phyloP scores from a whole-genome alignment of 179 eudicot species.

The Patellifolia procumbens region DNA sequence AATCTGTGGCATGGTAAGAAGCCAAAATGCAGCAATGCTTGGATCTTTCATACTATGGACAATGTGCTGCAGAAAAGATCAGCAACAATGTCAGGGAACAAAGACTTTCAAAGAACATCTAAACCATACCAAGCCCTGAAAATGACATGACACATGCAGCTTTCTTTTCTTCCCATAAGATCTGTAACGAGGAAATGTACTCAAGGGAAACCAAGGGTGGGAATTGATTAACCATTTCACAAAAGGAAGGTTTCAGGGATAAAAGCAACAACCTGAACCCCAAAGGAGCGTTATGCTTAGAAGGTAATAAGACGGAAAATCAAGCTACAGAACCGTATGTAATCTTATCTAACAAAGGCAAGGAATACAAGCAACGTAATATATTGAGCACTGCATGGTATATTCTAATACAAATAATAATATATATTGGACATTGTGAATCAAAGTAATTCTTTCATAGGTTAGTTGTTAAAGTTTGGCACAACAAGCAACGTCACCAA shows the following conservation, averaged over 20 bases:
- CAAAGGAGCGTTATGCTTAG: neutral
- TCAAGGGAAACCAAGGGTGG: neutral
- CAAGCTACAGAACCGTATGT: neutral
- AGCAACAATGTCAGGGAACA: conserved; percentile 18
- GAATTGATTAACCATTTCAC: too few relatives aligned
- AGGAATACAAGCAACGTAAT: neutral
- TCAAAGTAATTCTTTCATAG: neutral
- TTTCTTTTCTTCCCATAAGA: neutral
- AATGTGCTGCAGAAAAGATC: conserved; percentile 65
- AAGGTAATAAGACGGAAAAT: neutral
- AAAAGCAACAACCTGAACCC: neutral
- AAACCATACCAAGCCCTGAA: neutral
- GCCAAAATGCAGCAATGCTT: conserved; percentile 96
- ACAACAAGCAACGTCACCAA: neutral
- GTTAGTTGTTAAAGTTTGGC: neutral
- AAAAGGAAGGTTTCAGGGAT: neutral
- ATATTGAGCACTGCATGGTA: neutral
- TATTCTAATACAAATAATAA: neutral
- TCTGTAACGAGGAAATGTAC: neutral
- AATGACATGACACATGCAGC: neutral
- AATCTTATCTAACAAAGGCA: neutral
- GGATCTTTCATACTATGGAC: conserved; percentile 93
- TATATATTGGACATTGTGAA: neutral
- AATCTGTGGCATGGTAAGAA: conserved; percentile 91
- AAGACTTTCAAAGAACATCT: neutral